Conservation (phyloP, 2,329 filamentous ascomycete genomes). For the Alternaria triticina region DNA sequence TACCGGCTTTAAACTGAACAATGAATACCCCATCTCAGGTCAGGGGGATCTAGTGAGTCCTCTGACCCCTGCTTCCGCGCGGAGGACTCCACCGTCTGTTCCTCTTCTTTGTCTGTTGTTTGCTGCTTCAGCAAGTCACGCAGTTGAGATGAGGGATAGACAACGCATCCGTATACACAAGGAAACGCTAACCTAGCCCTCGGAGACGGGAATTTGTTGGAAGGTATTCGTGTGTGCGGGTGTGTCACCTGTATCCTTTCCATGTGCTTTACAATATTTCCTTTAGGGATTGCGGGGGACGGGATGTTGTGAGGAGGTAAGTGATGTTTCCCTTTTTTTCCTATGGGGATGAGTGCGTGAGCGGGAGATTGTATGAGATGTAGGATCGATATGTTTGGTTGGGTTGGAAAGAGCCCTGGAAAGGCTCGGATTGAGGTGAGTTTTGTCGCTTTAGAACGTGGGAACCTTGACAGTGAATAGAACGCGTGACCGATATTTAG, state of each 20-base stretch:
- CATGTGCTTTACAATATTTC: too few species aligned
- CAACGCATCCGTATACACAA: neutral
- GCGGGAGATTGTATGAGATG: neutral
- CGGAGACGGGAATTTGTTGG: conserved; percentile 43
- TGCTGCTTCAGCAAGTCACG: too few species aligned
- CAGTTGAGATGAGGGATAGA: neutral
- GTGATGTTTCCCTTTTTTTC: neutral
- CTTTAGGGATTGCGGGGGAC: too few species aligned
- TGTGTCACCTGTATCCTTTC: conserved; percentile 37
- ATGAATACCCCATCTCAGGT: too few species aligned
- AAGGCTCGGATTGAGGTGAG: neutral
- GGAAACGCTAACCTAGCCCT: conserved; percentile 37
- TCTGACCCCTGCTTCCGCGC: too few species aligned
- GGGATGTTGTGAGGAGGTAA: neutral
- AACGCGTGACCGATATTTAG: too few species aligned
- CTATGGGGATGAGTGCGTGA: neutral
- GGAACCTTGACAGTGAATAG: neutral
- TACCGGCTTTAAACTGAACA: too few species aligned
- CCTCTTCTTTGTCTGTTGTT: too few species aligned
- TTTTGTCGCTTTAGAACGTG: neutral
- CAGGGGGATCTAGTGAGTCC: too few species aligned
- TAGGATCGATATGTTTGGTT: neutral
- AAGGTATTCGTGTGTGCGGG: conserved; percentile 33
- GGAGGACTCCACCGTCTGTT: too few species aligned
- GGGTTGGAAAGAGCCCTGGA: too few species aligned